These are phyloP conservation scores for Schizosaccharomyces octosporus DNA, from an alignment of 805 yeast genomes.

Conservation along the genomic window DNA sequence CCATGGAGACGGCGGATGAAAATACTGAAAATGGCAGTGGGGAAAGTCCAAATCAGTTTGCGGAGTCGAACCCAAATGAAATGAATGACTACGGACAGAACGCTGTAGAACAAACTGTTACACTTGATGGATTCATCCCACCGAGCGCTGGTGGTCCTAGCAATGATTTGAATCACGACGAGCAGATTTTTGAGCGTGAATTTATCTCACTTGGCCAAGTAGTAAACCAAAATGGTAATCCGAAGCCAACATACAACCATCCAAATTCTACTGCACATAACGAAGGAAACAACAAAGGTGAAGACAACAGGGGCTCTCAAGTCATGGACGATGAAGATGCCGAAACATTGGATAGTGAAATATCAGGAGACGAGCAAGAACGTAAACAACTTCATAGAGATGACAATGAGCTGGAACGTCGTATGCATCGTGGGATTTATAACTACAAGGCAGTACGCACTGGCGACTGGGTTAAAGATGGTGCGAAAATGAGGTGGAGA, in stretches of 20 bases:
- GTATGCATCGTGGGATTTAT: neutral
- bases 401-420: neutral
- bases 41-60: neutral
- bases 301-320: neutral
- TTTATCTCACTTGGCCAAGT: neutral
- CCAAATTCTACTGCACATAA: neutral
- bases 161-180: neutral
- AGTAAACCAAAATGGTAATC: neutral
- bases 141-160: too few relatives aligned
- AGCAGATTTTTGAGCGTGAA: neutral
- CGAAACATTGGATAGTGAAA: neutral
- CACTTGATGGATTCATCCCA: too few relatives aligned
- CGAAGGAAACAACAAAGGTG: too few relatives aligned
- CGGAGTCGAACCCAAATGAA: neutral
- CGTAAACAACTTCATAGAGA: neutral
- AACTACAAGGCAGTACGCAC: neutral
- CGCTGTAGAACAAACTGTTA: neutral
- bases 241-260: neutral
- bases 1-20: neutral
- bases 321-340: neutral
- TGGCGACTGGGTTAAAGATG: neutral
- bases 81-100: neutral
- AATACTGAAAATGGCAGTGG: neutral
- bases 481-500: neutral
- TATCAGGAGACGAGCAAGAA: neutral